phyloP scores from a whole-genome alignment of 2,329 filamentous ascomycete genomes.

The Zasmidium angulare region DNA sequence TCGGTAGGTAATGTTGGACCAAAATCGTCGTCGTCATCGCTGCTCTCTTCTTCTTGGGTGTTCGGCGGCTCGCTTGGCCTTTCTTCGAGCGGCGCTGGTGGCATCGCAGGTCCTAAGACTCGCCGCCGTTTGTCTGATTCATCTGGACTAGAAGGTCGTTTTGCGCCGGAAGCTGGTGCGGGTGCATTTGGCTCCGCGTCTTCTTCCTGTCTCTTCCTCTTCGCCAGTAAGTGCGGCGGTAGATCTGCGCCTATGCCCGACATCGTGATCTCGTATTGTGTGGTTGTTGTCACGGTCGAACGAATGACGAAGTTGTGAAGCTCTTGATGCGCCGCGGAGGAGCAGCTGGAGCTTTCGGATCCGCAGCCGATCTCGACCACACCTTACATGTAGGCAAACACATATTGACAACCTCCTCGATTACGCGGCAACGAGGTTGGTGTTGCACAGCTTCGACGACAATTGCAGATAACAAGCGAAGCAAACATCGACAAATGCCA shows the following conservation, averaged over 20 bases:
- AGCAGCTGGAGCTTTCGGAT: constrained; percentile 2
- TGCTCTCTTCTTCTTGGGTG: constrained; percentile 29
- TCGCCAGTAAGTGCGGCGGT: constrained; percentile 62
- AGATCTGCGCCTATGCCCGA: constrained; percentile 69
- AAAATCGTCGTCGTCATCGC: constrained; percentile 44
- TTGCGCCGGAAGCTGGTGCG: constrained; percentile 40
- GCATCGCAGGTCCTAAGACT: constrained; percentile 57
- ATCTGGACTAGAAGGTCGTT: constrained; percentile 38
- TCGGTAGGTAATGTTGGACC: constrained; percentile 44
- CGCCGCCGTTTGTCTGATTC: constrained; percentile 51
- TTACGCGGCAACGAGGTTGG: too few relatives aligned
- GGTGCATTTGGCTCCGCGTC: constrained; percentile 38
- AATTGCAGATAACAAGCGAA: background rate
- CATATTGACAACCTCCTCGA: background rate
- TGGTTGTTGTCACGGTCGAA: background rate
- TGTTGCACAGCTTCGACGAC: background rate
- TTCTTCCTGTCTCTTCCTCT: constrained; percentile 51
- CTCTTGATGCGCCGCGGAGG: background rate
- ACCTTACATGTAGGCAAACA: background rate
- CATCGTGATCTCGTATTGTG: constrained; percentile 48
- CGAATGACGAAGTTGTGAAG: background rate
- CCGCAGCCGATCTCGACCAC: background rate
- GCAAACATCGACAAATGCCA: background rate
- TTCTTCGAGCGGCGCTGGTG: constrained; percentile 51
- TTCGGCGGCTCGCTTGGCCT: constrained; percentile 42